phyloP scores from a whole-genome alignment of 192 early-diverging fungal species.

The Backusella westeae region DNA sequence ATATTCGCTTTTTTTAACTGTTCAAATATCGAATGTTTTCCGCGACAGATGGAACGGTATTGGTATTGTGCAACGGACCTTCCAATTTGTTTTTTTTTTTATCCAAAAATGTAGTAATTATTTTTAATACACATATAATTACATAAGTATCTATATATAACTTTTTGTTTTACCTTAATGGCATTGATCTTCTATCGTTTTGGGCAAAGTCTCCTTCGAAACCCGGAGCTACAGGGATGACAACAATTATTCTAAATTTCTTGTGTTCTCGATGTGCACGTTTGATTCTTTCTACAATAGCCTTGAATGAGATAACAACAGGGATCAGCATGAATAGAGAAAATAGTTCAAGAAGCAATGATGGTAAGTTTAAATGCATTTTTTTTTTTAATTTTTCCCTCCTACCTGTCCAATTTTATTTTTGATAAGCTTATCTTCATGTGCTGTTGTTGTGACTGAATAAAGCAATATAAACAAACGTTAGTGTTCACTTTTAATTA shows the following conservation, averaged over 20 bases:
- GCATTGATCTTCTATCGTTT: constrained; percentile 20
- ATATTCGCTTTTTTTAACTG: constrained; percentile 57
- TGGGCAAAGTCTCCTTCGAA: constrained; percentile 77
- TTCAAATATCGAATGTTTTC: constrained; percentile 62
- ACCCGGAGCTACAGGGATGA: constrained; percentile 82
- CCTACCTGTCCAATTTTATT: constrained; percentile 42
- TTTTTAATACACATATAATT: neutral
- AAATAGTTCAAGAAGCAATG: neutral
- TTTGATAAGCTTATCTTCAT: constrained; percentile 42
- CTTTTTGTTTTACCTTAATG: constrained; percentile 20
- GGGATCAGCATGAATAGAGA: neutral
- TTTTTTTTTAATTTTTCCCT: neutral
- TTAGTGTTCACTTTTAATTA: neutral
- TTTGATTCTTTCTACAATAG: constrained; percentile 71
- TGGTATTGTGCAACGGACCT: constrained; percentile 78
- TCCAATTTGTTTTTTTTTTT: neutral
- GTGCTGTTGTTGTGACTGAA: constrained; percentile 48
- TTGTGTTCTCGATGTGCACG: constrained; percentile 63
- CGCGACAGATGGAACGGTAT: constrained; percentile 73
- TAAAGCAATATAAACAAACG: neutral
- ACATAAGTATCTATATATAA: neutral
- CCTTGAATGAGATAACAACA: constrained; percentile 29
- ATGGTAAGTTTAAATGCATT: neutral
- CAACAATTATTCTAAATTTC: constrained; percentile 73
- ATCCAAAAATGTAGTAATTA: neutral